These are phyloP conservation scores for Amaranthus tricolor DNA, from an alignment of 179 eudicot genomes.

Conservation along the genomic window DNA sequence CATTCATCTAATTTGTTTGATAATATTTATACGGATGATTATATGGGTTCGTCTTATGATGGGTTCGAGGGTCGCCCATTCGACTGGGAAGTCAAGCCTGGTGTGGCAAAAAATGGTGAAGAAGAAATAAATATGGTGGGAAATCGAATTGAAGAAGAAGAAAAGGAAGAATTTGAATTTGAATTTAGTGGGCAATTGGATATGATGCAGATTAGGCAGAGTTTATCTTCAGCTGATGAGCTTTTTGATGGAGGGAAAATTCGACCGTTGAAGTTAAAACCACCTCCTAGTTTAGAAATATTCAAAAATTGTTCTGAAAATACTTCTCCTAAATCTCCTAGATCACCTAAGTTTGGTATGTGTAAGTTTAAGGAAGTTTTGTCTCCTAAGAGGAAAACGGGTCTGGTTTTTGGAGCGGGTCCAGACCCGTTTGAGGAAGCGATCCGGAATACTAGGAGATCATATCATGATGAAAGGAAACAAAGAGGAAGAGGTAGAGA, in stretches of 20 bases:
- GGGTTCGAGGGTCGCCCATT: conserved; percentile 28
- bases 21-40: background rate
- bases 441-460: conserved; percentile 22
- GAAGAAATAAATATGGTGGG: background rate
- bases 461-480: background rate
- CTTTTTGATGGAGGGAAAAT: conserved; percentile 72
- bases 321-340: conserved; percentile 38
- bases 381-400: conserved; percentile 35
- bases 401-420: background rate
- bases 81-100: conserved; percentile 43
- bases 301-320: background rate
- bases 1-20: background rate
- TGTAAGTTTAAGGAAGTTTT: conserved; percentile 26
- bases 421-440: conserved; percentile 52
- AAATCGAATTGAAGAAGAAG: background rate
- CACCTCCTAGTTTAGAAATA: conserved; percentile 42
- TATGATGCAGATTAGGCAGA: conserved; percentile 15
- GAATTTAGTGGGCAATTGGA: conserved; percentile 62
- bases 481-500: conserved; percentile 27
- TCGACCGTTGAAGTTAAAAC: conserved; percentile 63
- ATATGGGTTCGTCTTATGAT: background rate
- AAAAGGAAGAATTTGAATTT: conserved; percentile 51
- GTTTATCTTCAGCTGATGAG: conserved; percentile 65
- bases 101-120: conserved; percentile 22
- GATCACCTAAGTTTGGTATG: conserved; percentile 23